Evolutionary conservation across 2,329 filamentous ascomycete species (phyloP).

Genomic region (Penicillium brasilianum): DNA sequence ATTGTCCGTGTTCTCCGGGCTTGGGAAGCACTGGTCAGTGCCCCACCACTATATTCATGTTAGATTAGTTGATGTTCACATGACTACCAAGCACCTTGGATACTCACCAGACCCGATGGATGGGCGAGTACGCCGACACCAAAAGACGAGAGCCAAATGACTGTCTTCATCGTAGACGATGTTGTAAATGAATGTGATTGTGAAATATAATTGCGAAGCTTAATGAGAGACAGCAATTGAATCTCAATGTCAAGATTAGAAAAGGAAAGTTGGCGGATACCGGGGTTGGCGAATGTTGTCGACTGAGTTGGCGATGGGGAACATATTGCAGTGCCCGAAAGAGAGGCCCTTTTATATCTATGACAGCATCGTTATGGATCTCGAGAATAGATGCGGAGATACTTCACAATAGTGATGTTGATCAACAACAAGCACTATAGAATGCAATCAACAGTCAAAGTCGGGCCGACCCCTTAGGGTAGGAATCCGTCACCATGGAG

Average conservation of each 20-base stretch:
- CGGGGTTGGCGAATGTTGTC: constrained; percentile 21
- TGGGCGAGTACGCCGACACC: constrained; percentile 47
- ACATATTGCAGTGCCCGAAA: not conserved
- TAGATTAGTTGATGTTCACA: not conserved
- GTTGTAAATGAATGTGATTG: constrained; percentile 5
- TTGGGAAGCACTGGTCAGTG: constrained; percentile 62
- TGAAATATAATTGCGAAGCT: constrained; percentile 15
- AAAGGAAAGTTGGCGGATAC: constrained; percentile 5
- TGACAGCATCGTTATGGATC: not conserved
- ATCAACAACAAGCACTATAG: constrained; percentile 13
- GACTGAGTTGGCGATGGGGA: constrained; percentile 7
- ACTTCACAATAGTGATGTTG: not conserved
- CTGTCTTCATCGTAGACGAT: constrained; percentile 28
- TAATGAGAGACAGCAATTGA: constrained; percentile 27
- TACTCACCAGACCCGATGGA: constrained; percentile 49
- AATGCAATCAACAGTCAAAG: constrained; percentile 4
- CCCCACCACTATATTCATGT: constrained; percentile 49
- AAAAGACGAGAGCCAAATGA: constrained; percentile 43
- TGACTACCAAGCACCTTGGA: not conserved
- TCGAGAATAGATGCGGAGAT: not conserved
- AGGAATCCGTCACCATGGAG: constrained; percentile 4
- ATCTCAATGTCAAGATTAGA: not conserved
- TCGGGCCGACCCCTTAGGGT: not conserved
- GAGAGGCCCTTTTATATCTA: constrained; percentile 8
- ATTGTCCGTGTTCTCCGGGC: constrained; percentile 75